Evolutionary conservation across 805 yeast genomes (phyloP).

Genomic region (Sugiyamaella americana): DNA sequence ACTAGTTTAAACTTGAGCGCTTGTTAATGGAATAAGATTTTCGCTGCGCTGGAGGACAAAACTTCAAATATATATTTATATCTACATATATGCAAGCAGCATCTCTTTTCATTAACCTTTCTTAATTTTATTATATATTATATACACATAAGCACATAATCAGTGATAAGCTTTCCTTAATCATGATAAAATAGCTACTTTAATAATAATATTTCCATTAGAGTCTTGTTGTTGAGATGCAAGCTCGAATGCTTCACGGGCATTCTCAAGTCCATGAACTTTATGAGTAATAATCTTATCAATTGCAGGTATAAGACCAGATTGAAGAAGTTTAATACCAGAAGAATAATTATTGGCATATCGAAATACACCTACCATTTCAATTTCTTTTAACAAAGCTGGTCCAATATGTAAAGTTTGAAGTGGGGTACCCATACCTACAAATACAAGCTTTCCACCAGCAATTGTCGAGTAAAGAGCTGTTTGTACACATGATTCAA

Average conservation of each 20-base stretch:
- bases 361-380: conserved; percentile 30
- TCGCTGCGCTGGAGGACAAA: too few species aligned
- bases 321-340: conserved; percentile 24
- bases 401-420: conserved; percentile 30
- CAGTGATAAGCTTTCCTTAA: too few species aligned
- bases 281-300: conserved; percentile 28
- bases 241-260: conserved; percentile 26
- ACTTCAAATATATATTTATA: too few species aligned
- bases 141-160: too few species aligned
- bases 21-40: too few species aligned
- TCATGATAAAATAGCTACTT: conserved; percentile 19
- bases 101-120: too few species aligned
- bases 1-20: too few species aligned
- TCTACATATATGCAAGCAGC: too few species aligned
- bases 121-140: too few species aligned
- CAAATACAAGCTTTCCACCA: conserved; percentile 75
- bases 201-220: conserved; percentile 30
- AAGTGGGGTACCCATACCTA: conserved; percentile 68
- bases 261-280: conserved; percentile 27
- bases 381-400: conserved; percentile 29
- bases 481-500: conserved; percentile 63
- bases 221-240: conserved; percentile 28
- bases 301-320: conserved; percentile 21
- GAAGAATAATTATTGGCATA: conserved; percentile 29
- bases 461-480: conserved; percentile 57